Evolutionary conservation across 306 rosid genomes (phyloP).

Genomic region (Albizia julibrissin): DNA sequence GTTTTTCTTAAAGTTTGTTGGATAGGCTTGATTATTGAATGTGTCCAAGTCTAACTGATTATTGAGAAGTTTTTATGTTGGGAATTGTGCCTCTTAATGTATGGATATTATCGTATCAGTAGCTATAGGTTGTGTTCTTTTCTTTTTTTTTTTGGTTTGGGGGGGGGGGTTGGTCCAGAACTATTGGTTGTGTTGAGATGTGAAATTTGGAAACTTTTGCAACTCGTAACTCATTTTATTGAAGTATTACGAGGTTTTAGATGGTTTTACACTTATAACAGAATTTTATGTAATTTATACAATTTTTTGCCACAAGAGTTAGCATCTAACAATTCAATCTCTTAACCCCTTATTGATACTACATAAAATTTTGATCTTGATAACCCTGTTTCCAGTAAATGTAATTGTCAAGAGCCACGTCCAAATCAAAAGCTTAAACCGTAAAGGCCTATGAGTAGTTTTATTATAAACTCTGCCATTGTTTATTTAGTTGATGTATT

Average conservation of each 20-base stretch:
- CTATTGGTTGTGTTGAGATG: background rate
- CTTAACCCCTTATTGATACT: background rate
- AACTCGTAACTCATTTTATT: background rate
- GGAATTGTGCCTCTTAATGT: background rate
- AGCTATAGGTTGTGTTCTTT: background rate
- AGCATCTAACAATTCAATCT: background rate
- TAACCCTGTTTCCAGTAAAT: background rate
- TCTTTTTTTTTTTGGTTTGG: too few relatives aligned
- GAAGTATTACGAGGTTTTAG: background rate
- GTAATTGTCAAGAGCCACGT: background rate
- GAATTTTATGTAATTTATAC: background rate
- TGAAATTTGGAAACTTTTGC: background rate
- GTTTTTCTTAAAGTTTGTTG: background rate
- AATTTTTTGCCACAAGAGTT: background rate
- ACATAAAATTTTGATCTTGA: background rate
- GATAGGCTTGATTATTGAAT: background rate
- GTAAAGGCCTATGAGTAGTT: background rate
- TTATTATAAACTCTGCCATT: background rate
- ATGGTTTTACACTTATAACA: background rate
- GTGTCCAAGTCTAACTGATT: background rate
- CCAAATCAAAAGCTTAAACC: background rate
- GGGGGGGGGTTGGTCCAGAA: background rate
- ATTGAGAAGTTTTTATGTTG: background rate
- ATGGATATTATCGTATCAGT: background rate
- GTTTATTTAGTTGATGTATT: slow-evolving; percentile 4